phyloP scores from a whole-genome alignment of 129 eudicot species.

The Ambrosia artemisiifolia region DNA sequence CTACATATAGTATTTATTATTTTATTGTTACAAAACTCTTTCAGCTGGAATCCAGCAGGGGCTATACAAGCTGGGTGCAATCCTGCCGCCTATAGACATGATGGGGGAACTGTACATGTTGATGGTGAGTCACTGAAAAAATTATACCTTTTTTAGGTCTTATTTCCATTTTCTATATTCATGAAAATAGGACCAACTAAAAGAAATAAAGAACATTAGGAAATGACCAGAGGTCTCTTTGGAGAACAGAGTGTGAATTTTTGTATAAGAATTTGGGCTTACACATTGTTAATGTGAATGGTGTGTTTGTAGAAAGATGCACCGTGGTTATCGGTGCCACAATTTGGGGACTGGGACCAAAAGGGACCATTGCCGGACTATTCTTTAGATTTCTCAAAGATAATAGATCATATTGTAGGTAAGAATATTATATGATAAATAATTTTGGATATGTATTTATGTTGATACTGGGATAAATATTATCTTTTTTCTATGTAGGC shows the following conservation, averaged over 20 bases:
- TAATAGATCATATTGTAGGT: no score
- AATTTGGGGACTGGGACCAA: constrained; percentile 98
- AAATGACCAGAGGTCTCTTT: no score
- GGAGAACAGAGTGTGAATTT: not conserved
- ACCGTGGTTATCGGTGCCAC: constrained; percentile 98
- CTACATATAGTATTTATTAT: no score
- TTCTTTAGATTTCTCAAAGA: constrained; percentile 88
- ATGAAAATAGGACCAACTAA: constrained; percentile 7
- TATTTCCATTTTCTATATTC: not conserved
- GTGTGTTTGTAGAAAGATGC: constrained; percentile 52
- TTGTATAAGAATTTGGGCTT: not conserved
- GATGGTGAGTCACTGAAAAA: not conserved
- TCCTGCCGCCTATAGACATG: no score
- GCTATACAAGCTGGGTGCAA: no score
- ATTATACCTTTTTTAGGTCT: not conserved
- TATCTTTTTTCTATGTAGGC: no score
- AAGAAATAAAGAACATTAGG: not conserved
- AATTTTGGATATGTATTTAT: no score
- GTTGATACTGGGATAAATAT: no score
- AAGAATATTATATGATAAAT: no score
- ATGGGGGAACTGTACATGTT: no score
- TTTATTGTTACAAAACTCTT: no score
- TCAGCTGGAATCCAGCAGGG: no score
- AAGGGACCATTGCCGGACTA: constrained; percentile 88
- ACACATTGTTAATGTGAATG: constrained; percentile 2